A percentile compares a stretch with the other conserved stretches of the same genome.
Evolutionary conservation across 176 grass and related monocot species (phyloP).

Genomic region (Musa itinerans): DNA sequence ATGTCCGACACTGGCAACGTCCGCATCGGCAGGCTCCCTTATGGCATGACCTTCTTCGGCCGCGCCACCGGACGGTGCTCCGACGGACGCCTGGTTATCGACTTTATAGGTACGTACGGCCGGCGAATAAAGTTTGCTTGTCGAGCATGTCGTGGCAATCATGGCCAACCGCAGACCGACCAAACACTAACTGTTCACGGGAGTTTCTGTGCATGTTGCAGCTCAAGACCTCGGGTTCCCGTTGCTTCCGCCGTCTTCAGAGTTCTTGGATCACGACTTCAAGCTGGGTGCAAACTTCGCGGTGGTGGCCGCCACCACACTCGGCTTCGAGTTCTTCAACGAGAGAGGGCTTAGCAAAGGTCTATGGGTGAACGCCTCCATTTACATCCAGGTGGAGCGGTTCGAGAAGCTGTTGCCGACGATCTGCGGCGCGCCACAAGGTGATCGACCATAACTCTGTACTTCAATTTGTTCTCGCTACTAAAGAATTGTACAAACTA

Average conservation of each 20-base stretch:
- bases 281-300: constrained; percentile 30
- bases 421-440: constrained; percentile 22
- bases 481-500: too few species aligned
- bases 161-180: too few species aligned
- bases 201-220: neutral
- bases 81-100: constrained; percentile 35
- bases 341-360: constrained; percentile 8
- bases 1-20: constrained; percentile 36
- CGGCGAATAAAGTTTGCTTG: neutral
- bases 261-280: neutral
- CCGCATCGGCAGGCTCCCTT: constrained; percentile 26
- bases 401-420: constrained; percentile 35
- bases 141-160: too few species aligned
- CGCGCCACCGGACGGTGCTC: constrained; percentile 34
- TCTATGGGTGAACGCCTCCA: constrained; percentile 27
- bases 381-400: constrained; percentile 28
- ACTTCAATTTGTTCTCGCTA: too few species aligned
- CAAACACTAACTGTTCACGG: neutral
- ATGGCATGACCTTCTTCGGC: constrained; percentile 39
- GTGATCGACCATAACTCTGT: neutral
- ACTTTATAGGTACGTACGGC: constrained; percentile 31
- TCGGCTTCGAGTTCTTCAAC: constrained; percentile 38
- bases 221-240: constrained; percentile 37
- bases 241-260: constrained; percentile 28
- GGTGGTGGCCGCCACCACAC: constrained; percentile 26